A percentile compares a stretch with the other conserved stretches of the same genome.
These are phyloP conservation scores for Gloeostereum incarnatum DNA, from an alignment of 768 basidiomycete genomes.

Conservation along the genomic window DNA sequence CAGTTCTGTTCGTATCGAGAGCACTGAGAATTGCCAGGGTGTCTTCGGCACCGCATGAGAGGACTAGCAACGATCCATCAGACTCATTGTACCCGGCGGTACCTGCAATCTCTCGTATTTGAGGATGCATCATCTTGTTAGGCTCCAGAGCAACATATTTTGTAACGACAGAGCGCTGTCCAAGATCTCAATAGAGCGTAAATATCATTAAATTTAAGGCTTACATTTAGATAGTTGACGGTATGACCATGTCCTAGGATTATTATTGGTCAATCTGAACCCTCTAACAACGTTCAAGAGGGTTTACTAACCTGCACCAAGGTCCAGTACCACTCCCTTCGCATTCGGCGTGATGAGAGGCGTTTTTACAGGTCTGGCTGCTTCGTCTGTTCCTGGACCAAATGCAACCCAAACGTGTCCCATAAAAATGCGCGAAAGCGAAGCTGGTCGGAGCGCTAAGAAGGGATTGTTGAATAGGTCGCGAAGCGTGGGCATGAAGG, in stretches of 20 bases:
- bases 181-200: no score
- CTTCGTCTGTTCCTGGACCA: slow-evolving; percentile 36
- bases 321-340: slow-evolving; percentile 51
- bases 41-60: slow-evolving; percentile 59
- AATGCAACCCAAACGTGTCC: slow-evolving; percentile 45
- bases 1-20: slow-evolving; percentile 15
- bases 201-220: no score
- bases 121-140: slow-evolving; percentile 51
- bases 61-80: slow-evolving; percentile 44
- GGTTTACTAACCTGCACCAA: slow-evolving; percentile 50
- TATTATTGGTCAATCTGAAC: background rate
- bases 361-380: slow-evolving; percentile 28
- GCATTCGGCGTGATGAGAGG: slow-evolving; percentile 45
- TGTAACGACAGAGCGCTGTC: slow-evolving; percentile 35
- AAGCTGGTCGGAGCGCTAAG: slow-evolving; percentile 32
- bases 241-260: slow-evolving; percentile 56
- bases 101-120: slow-evolving; percentile 39
- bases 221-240: slow-evolving; percentile 52
- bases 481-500: slow-evolving; percentile 34
- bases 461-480: slow-evolving; percentile 29
- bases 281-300: background rate
- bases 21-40: slow-evolving; percentile 33
- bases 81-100: slow-evolving; percentile 43
- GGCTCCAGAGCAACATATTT: slow-evolving; percentile 71
- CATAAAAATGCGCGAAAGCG: slow-evolving; percentile 49